Evolutionary conservation across 139 green algal species (phyloP).

Genomic region (Ostreobium quekettii): DNA sequence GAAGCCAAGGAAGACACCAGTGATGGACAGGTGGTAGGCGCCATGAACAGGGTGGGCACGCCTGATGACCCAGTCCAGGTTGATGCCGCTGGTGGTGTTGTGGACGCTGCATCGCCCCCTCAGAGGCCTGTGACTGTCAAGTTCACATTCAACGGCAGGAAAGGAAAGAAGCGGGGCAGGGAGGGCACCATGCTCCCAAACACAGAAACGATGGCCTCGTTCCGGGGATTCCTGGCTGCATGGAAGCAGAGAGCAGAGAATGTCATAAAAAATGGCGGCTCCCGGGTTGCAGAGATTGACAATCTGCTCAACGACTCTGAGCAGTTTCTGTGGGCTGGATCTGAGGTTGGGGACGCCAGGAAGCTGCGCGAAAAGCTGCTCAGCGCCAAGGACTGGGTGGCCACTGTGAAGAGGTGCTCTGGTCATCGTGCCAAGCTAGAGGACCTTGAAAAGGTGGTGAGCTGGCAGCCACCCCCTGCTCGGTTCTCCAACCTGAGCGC

Average conservation of each 20-base stretch:
- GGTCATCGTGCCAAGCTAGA: background rate
- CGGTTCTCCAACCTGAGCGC: background rate
- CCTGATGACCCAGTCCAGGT: background rate
- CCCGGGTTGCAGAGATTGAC: background rate
- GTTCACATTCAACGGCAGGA: background rate
- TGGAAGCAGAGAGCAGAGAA: conserved; percentile 7
- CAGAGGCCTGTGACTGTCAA: background rate
- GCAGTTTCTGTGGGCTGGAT: conserved; percentile 12
- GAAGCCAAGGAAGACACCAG: background rate
- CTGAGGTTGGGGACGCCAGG: background rate
- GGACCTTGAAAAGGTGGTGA: background rate
- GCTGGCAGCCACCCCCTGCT: background rate
- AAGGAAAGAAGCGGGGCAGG: background rate
- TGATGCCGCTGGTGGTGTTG: background rate
- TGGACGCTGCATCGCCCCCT: background rate
- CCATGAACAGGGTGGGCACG: background rate
- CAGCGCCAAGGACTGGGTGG: background rate
- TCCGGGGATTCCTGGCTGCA: background rate
- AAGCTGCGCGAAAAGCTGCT: background rate
- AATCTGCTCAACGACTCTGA: background rate
- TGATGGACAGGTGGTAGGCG: background rate
- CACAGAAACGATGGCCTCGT: background rate
- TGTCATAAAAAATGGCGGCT: background rate
- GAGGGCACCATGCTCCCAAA: background rate
- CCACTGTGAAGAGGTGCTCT: background rate